Percentiles rank a stretch among this genome's conserved stretches.
Conservation (phyloP, 805 yeast genomes). For the Candida cerambycidarum region DNA sequence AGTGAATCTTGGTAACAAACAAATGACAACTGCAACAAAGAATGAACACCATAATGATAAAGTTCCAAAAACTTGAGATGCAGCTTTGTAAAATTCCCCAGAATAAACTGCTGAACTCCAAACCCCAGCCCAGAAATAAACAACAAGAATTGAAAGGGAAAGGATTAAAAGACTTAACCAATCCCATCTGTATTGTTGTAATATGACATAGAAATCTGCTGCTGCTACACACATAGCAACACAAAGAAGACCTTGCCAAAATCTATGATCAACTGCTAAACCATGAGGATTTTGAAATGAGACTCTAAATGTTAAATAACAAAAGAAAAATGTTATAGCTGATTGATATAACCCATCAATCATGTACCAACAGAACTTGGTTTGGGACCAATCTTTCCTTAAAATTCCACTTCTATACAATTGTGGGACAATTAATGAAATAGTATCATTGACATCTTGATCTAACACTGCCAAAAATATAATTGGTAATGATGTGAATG, state of each 20-base stretch:
- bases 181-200: conserved; percentile 79
- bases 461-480: conserved; percentile 71
- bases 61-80: conserved; percentile 60
- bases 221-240: conserved; percentile 61
- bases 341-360: conserved; percentile 73
- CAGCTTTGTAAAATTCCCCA: conserved; percentile 64
- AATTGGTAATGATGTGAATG: conserved; percentile 78
- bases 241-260: conserved; percentile 67
- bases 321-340: conserved; percentile 64
- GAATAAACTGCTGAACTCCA: conserved; percentile 59
- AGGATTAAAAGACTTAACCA: conserved; percentile 58
- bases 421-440: conserved; percentile 68
- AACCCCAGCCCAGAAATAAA: conserved; percentile 78
- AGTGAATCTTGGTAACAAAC: conserved; percentile 62
- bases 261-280: conserved; percentile 59
- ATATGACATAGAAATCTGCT: conserved; percentile 63
- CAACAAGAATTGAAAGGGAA: conserved; percentile 53
- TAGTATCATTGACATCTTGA: conserved; percentile 69
- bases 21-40: conserved; percentile 52
- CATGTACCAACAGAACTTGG: conserved; percentile 61
- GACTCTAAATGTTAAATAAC: conserved; percentile 53
- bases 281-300: conserved; percentile 52
- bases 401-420: conserved; percentile 67
- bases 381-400: conserved; percentile 60
- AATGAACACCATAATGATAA: conserved; percentile 64